Conservation (phyloP, 768 basidiomycete genomes). For the Omphalotus guepiniiformis region DNA sequence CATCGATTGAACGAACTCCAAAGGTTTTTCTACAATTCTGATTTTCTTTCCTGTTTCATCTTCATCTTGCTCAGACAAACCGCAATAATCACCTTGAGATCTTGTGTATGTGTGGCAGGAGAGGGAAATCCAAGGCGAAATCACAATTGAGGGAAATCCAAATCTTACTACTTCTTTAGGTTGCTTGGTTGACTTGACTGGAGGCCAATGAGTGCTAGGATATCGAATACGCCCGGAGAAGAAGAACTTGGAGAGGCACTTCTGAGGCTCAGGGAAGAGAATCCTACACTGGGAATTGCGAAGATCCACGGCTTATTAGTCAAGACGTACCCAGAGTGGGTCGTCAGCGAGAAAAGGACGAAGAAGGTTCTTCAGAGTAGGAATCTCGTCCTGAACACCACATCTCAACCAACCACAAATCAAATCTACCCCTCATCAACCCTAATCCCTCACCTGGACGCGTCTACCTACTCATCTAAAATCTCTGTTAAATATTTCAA, state of each 20-base stretch:
- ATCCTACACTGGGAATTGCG: conserved; percentile 64
- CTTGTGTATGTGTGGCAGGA: no score
- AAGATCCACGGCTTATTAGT: conserved; percentile 69
- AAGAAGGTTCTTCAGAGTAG: conserved; percentile 64
- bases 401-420: conserved; percentile 10
- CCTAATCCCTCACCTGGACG: conserved; percentile 59
- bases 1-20: no score
- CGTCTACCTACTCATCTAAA: conserved; percentile 57
- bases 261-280: conserved; percentile 45
- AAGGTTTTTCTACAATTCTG: no score
- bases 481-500: conserved; percentile 66
- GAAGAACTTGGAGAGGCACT: conserved; percentile 57
- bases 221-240: conserved; percentile 60
- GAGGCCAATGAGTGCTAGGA: no score
- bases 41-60: no score
- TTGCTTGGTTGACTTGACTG: no score
- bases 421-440: conserved; percentile 54
- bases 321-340: conserved; percentile 59
- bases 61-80: no score
- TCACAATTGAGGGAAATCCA: no score
- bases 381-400: conserved; percentile 39
- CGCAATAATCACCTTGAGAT: no score
- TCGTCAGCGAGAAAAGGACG: conserved; percentile 80
- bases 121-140: no score
- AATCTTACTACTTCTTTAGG: no score